Base-by-base conservation (phyloP, 148 eudicot genomes). In the Fagopyrum esculentum region DNA sequence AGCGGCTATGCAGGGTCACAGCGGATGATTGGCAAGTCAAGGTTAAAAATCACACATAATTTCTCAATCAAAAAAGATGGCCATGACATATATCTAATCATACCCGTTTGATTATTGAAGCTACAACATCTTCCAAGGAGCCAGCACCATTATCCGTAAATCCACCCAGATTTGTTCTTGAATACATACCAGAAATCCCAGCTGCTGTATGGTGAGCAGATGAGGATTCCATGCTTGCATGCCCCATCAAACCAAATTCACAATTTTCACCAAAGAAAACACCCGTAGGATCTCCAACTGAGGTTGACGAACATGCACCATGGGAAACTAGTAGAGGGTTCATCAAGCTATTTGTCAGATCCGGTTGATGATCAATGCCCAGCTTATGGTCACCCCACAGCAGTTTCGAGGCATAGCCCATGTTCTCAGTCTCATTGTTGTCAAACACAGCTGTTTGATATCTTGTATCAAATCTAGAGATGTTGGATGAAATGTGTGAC, bases 81-180 rank as follows among this genome's bases (percentile, higher is more conserved):
- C 40, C 40, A 35, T 35, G 40, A 35, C 40, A 35, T 1, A 68
- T 55, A 76, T n/a, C 6, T 35, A 69, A 19, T 2, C 16, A 78
- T 79, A 80, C 87, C 77, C 59, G 80, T 69, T 80, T 81, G 76
- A 77, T 75, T 83, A 82, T 78, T 9, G 84, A 79, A 50, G 82
- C 81, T 73, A 82, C 93, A 6, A 89, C 80, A 78, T 83, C 93
- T 79, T 89, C 90, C 85, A 87, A 80, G 64, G 87, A 87, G 59
- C 87, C 88, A 72, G 80, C 85, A 50, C 80, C 74, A 75, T 79
- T 78, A 72, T 74, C 17, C 30, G 76, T 75, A 73, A 78, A 78
- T 29, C 73, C 81, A 55, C 77, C 81, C 76, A 78, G 70, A 40
- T 68, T 74, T 82, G 59, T 35, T n/a, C 76, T 46, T 78, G 78